These are phyloP conservation scores for Thraustochytrium sp. DNA, from an alignment of 352 stramenopile genomes.

Conservation along the genomic window DNA sequence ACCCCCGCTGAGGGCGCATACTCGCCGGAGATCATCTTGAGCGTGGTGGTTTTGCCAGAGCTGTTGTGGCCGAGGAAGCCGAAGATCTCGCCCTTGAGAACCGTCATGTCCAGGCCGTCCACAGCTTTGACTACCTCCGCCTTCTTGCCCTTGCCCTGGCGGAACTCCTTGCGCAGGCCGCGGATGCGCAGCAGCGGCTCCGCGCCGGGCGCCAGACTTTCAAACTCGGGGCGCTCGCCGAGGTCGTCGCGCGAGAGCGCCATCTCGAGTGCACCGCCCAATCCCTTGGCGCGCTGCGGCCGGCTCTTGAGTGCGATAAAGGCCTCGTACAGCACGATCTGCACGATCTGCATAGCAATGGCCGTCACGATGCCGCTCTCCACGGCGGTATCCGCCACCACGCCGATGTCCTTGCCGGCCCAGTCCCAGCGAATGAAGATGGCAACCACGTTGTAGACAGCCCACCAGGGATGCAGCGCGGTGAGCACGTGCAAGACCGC, in stretches of 20 bases:
- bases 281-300: neutral
- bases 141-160: neutral
- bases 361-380: neutral
- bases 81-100: constrained; percentile 82
- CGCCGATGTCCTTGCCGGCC: neutral
- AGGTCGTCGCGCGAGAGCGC: neutral
- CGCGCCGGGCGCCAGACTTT: neutral
- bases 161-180: constrained; percentile 11
- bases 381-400: neutral
- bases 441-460: neutral
- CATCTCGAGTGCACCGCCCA: neutral
- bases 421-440: constrained; percentile 21
- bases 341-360: neutral
- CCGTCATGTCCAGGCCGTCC: constrained; percentile 71
- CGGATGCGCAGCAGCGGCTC: neutral
- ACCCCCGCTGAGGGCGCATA: neutral
- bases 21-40: constrained; percentile 52
- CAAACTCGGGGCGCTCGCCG: neutral
- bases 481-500: neutral
- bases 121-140: constrained; percentile 54
- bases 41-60: constrained; percentile 88
- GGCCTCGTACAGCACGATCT: neutral
- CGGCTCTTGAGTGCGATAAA: neutral
- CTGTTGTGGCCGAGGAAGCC: constrained; percentile 85
- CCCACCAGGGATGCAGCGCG: constrained; percentile 1